A percentile compares a stretch with the other conserved stretches of the same genome.
phyloP scores from a whole-genome alignment of 2,329 filamentous ascomycete genomes.

The Cladosporium sp. region DNA sequence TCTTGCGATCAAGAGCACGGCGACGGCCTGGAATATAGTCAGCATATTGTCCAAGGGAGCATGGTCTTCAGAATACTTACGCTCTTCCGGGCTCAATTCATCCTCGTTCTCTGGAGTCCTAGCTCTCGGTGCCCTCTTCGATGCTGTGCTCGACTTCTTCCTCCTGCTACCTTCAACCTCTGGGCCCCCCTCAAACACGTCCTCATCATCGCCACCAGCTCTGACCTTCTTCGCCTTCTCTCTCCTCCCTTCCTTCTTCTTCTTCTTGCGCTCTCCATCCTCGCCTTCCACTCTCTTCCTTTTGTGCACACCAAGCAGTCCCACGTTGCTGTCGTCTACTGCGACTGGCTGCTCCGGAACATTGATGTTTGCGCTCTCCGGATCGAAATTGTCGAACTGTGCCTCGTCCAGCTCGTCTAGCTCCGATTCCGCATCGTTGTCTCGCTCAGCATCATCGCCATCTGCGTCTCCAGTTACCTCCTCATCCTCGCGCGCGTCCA shows the following conservation, averaged over 20 bases:
- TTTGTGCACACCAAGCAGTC: conserved; percentile 57
- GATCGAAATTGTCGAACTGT: conserved; percentile 58
- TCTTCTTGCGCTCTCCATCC: conserved; percentile 54
- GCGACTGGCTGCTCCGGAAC: conserved; percentile 51
- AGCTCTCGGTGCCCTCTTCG: conserved; percentile 35
- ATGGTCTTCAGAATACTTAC: conserved; percentile 41
- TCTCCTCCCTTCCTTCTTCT: conserved; percentile 55
- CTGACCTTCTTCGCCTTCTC: conserved; percentile 52
- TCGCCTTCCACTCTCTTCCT: conserved; percentile 58
- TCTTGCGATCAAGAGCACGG: conserved; percentile 75
- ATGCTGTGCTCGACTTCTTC: conserved; percentile 40
- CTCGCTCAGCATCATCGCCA: conserved; percentile 31
- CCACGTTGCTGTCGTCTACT: conserved; percentile 57
- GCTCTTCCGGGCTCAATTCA: conserved; percentile 74
- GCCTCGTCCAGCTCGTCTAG: conserved; percentile 60
- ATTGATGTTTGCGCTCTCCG: conserved; percentile 50
- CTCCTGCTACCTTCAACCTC: conserved; percentile 50
- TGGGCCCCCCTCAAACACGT: conserved; percentile 46
- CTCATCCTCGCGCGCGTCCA: conserved; percentile 31
- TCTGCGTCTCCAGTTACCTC: conserved; percentile 12
- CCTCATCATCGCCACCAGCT: conserved; percentile 40
- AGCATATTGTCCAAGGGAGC: background rate
- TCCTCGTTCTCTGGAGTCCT: conserved; percentile 66
- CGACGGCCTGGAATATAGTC: conserved; percentile 51
- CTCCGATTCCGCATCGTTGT: conserved; percentile 41